Conservation (phyloP, 305 asterid genomes). For the Andrographis paniculata region DNA sequence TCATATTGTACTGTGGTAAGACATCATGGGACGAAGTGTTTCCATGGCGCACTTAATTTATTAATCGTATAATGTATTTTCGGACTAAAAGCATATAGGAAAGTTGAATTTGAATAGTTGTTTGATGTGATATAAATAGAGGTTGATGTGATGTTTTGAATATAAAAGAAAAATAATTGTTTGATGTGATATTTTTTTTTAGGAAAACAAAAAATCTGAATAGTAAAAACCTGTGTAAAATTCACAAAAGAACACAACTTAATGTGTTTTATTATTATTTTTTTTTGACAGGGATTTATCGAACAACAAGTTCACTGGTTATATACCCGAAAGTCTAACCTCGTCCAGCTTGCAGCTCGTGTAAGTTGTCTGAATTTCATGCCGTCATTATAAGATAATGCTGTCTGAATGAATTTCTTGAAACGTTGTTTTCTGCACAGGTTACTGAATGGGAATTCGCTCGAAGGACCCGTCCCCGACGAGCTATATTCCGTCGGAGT, state of each 20-base stretch:
- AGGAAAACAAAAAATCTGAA: too few relatives aligned
- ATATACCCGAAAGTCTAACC: constrained; percentile 75
- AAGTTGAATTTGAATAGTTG: too few relatives aligned
- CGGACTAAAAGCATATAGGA: too few relatives aligned
- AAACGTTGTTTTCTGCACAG: constrained; percentile 27
- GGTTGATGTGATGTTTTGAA: too few relatives aligned
- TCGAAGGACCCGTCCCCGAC: constrained; percentile 81
- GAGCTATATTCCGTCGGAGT: constrained; percentile 85
- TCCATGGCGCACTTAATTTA: too few relatives aligned
- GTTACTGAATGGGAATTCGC: constrained; percentile 55
- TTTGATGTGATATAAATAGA: too few relatives aligned
- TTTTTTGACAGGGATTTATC: constrained; percentile 73
- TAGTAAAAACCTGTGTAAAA: too few relatives aligned
- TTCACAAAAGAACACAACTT: too few relatives aligned
- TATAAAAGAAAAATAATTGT: too few relatives aligned
- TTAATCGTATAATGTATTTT: too few relatives aligned
- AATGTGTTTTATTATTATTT: constrained; percentile 4
- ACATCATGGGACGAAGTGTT: too few relatives aligned
- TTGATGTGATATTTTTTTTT: too few relatives aligned
- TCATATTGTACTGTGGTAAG: not conserved
- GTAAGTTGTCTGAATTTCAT: constrained; percentile 41
- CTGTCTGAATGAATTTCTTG: not conserved
- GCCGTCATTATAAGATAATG: constrained; percentile 5
- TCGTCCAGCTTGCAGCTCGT: constrained; percentile 71
- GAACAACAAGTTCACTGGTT: constrained; percentile 63